Evolutionary conservation across 1,284 basidiomycete species (phyloP).

Genomic region (Sporisorium reilianum): DNA sequence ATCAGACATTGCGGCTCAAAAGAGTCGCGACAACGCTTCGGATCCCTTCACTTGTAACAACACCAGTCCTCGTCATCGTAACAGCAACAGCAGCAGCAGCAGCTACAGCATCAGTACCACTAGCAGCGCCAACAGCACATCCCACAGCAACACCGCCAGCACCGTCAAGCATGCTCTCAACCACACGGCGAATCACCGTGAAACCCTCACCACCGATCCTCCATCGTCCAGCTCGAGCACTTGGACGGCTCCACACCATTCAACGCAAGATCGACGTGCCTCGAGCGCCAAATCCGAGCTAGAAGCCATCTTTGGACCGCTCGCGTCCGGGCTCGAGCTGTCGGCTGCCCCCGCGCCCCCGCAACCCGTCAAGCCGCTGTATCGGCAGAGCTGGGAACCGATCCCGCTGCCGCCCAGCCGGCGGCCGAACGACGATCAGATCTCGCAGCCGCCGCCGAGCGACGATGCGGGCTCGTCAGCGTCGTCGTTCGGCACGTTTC

Average conservation of each 20-base stretch:
- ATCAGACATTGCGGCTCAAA: background rate
- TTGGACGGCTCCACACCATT: background rate
- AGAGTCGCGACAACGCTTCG: background rate
- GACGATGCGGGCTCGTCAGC: constrained; percentile 26
- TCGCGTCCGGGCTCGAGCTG: constrained; percentile 27
- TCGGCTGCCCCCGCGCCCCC: background rate
- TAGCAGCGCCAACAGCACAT: constrained; percentile 2
- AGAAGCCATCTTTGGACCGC: constrained; percentile 27
- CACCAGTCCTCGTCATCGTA: constrained; percentile 7
- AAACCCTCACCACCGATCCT: background rate
- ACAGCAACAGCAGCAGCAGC: constrained; percentile 13
- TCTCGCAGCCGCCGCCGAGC: constrained; percentile 14
- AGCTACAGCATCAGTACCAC: background rate
- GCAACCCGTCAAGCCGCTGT: constrained; percentile 13
- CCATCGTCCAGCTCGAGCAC: background rate
- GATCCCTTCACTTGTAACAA: constrained; percentile 16
- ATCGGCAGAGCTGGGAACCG: constrained; percentile 27
- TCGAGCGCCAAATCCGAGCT: constrained; percentile 31
- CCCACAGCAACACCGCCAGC: background rate
- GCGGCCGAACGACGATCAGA: constrained; percentile 10
- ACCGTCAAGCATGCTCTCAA: background rate
- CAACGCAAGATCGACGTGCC: background rate
- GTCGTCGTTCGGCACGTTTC: background rate
- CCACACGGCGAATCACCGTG: background rate
- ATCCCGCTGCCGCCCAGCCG: constrained; percentile 5